Percentiles rank a stretch among this genome's conserved stretches.
These are phyloP conservation scores for Fusarium sp. DNA, from an alignment of 2,329 filamentous ascomycete genomes.

Conservation along the genomic window DNA sequence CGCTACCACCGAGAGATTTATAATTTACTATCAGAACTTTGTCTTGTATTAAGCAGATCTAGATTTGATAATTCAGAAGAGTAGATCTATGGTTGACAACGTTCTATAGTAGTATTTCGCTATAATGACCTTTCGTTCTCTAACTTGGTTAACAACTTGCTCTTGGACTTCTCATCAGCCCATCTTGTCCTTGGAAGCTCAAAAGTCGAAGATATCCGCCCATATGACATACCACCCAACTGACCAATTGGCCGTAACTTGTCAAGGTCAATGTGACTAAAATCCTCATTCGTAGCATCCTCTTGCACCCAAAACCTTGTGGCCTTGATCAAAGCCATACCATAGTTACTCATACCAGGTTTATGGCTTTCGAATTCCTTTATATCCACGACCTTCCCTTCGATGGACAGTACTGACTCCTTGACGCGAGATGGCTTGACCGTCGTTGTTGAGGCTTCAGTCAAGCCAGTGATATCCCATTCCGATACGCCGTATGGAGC, in stretches of 20 bases:
- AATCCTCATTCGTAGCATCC: conserved; percentile 85
- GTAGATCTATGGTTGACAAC: background rate
- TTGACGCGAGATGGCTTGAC: conserved; percentile 79
- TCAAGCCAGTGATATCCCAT: conserved; percentile 84
- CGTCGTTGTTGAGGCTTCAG: conserved; percentile 72
- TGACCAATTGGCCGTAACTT: conserved; percentile 83
- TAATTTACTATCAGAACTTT: rapidly evolving
- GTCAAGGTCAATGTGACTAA: conserved; percentile 79
- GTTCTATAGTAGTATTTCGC: no score
- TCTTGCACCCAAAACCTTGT: conserved; percentile 89
- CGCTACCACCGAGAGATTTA: rapidly evolving
- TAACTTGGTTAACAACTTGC: background rate
- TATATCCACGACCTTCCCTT: conserved; percentile 81
- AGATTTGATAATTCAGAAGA: background rate
- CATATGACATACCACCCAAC: conserved; percentile 89
- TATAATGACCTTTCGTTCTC: background rate
- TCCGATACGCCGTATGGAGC: conserved; percentile 81
- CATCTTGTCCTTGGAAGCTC: conserved; percentile 68
- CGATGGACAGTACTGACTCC: conserved; percentile 86
- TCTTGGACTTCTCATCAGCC: background rate
- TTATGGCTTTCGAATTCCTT: conserved; percentile 82
- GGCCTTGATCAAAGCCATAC: conserved; percentile 83
- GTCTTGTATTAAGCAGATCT: rapidly evolving
- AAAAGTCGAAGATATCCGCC: conserved; percentile 73
- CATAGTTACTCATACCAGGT: conserved; percentile 79